These are phyloP conservation scores for Breynia disticha DNA, from an alignment of 441 rosid genomes.

Conservation along the genomic window DNA sequence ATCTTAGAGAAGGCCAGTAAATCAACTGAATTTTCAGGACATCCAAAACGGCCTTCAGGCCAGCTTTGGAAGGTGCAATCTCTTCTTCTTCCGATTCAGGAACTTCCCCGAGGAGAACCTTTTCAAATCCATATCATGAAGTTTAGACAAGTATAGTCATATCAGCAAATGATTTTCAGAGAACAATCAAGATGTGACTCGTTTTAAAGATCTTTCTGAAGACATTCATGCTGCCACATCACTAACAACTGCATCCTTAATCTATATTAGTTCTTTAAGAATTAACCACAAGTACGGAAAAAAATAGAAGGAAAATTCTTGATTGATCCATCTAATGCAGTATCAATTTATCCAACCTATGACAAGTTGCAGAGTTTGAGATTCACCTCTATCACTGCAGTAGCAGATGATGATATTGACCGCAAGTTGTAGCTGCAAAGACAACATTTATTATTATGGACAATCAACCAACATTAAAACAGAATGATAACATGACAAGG, in stretches of 20 bases:
- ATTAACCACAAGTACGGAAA: background rate
- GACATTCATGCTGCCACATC: background rate
- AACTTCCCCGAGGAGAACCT: conserved; percentile 81
- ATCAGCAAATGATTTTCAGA: background rate
- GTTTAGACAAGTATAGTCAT: background rate
- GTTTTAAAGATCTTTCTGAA: background rate
- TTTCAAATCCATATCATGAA: background rate
- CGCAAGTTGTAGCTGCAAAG: conserved; percentile 87
- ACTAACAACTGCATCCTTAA: background rate
- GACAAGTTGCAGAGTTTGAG: background rate
- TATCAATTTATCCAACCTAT: background rate
- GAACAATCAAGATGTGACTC: background rate
- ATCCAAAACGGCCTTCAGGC: conserved; percentile 59
- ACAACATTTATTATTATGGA: conserved; percentile 1
- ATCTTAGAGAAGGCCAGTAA: conserved; percentile 60
- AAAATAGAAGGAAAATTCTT: background rate
- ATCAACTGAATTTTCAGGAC: conserved; percentile 75
- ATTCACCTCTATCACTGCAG: conserved; percentile 82
- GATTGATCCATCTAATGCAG: background rate
- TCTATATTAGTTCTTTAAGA: background rate
- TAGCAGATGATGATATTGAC: conserved; percentile 92
- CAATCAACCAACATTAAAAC: background rate
- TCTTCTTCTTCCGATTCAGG: conserved; percentile 30
- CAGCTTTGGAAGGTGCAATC: conserved; percentile 53
- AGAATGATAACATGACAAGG: background rate